Evolutionary conservation across 1,139 yeast species (phyloP), one percentile per base, ranked within the genome.

Genomic region (Nakaseomyces uthaithaninus): DNA sequence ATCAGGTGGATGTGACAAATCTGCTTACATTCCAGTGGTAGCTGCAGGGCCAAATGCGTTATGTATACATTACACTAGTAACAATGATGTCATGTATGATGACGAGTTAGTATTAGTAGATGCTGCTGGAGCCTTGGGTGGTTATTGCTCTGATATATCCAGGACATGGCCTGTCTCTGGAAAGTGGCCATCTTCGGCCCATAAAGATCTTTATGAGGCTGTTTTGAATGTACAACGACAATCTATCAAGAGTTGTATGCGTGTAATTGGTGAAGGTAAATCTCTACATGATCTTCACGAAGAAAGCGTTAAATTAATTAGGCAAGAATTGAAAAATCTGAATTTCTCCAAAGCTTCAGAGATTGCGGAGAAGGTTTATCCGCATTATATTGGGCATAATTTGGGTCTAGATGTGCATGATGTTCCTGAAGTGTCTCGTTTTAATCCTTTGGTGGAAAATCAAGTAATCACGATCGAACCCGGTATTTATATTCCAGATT

Each of bases 311-410:
- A 59, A 63, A 7, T 62, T 68, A 28, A 68, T 89, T 64, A 71
- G 72, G 22, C 59, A 67, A 38, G 95, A 85, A 49, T 67, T 93
- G 45, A 69, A 71, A 44, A 80, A 83, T 49, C 71, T 82, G 37
- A 96, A 96, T 0, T 77, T 89, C 50, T 55, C 65, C 4, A 59
- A 66, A 19, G 41, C 37, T 23, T 5, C 27, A 18, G 58, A 79
- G 15, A 67, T 71, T 26, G 66, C 65, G 26, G 62, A 69, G 55
- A 80, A 78, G 37, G 71, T 80, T 5, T 93, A 89, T 56, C 97
- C 97, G 0, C 99, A 93, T 61, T 87, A 85, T 54, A 80, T 93
- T 48, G 98, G 98, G 2, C 99, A 93, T 59, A 91, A 91, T 55
- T 67, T 93, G 37, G 99, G 99, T 0, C 65, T 93, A 36, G 98